Base-by-base conservation (phyloP, 768 basidiomycete genomes). In the Mrakia blollopis region DNA sequence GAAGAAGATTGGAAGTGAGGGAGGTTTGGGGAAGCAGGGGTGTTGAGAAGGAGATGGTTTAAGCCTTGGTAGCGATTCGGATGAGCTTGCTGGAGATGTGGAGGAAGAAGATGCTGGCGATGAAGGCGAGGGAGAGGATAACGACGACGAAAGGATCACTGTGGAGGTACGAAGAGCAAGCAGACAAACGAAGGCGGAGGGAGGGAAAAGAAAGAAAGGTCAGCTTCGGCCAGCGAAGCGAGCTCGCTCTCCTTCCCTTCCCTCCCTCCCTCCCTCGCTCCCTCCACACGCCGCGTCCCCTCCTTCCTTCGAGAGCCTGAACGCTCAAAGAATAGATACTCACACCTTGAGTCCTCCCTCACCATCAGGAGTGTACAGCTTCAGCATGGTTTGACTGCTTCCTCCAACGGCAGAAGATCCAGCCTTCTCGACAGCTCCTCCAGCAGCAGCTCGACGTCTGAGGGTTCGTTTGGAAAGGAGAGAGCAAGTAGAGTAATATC, bases 121-220 rank as follows among this genome's bases (percentile, higher is more conserved):
- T 97, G 87, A 98, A 98, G 28, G 92, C 92, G 73, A 98, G 89
- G 50, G 95, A 96, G 28, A 98, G 89, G 81, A 98, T 91, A 78
- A 98, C 89, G 79, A 97, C 94, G 80, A 97, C 94, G 86, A 93
- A 98, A 6, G 95, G 95, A 85, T 98, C 95, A 79, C 94, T 98
- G 81, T 2, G 10, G 4, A 41, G 10, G 57, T 5, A 21, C 37
- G 39, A 41, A 13, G 28, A 63, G 13, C 60, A 30, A 62, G 21
- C 6, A 61, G 11, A 16, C 1, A 54, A 16, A 54, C 35, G 30
- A 74, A 41, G 57, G 57, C 2, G 18, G 47, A 9, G 32, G 28
- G 18, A 50, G 16, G 47, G 47, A 50, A 50, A 18, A 21, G 47
- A 50, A 14, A 21, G 47, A 7, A 14, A 50, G 47, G 47, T 50